Evolutionary conservation across 345 rosid species (phyloP), one percentile per base, ranked within the genome.

Genomic region (Kandelia obovata): DNA sequence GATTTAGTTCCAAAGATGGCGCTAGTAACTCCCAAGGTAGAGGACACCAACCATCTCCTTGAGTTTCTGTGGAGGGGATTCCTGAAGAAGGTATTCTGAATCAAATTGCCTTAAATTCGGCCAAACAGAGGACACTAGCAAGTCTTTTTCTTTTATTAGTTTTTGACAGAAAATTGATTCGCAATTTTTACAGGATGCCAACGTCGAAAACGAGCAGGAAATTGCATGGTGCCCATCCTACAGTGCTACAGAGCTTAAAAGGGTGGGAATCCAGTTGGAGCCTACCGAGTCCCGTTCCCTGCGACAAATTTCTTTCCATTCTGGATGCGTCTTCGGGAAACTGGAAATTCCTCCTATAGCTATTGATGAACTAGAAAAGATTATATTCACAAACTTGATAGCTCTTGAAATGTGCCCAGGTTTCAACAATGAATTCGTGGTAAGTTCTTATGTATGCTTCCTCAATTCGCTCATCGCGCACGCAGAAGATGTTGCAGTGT

Each of bases 41-140:
- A 17, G 49, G 49, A 66, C 6, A 63, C 67, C 0, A 39, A 16
- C 49, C 78, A 78, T 27, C 78, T 78, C 26, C 73, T 78, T 21
- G 70, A 66, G 5, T 20, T 67, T 28, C 19, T 78, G 0, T 21
- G 76, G 25, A 23, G 21, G 2, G 6, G 49, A 17, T 59, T 68
- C 49, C 17, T 43, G 49, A 43, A 43, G 13, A 16, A 43, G 49
- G 49, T 43, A 43, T 43, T 43, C 19, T 43, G 17, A 43, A 43
- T 43, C 37, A 3, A 39, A 43, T 43, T 43, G 49, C 49, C 5
- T 43, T 43, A 43, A 13, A 43, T 43, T 43, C 49, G 13, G 17
- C 47, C 3, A 39, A 9, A 39, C 11, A 9, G 47, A 9, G 47
- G 47, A 39, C 47, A 39, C 17, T 13, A 43, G 49, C 49, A 43